These are phyloP conservation scores for Monilinia fructigena DNA, from an alignment of 2,329 filamentous ascomycete species.

Conservation along the genomic window DNA sequence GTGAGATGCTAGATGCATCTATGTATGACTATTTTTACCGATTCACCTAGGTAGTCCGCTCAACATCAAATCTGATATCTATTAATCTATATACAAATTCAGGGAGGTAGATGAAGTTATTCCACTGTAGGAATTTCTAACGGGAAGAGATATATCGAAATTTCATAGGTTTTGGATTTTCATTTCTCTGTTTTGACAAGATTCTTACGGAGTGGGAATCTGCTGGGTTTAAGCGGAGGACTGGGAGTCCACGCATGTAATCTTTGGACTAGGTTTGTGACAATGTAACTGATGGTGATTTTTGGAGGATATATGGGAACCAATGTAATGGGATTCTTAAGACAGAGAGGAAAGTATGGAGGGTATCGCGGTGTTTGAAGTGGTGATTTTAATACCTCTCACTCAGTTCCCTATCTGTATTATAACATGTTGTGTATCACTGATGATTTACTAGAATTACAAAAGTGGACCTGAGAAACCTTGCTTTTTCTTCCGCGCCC, in stretches of 20 bases:
- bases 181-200: not conserved
- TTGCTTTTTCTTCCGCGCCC: no score
- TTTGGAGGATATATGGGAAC: no score
- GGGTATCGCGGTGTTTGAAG: no score
- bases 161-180: not conserved
- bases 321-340: no score
- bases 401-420: no score
- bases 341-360: no score
- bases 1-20: not conserved
- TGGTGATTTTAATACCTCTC: no score
- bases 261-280: not conserved
- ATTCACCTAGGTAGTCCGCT: not conserved
- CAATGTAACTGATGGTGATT: no score
- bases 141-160: not conserved
- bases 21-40: not conserved
- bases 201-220: not conserved
- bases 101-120: not conserved
- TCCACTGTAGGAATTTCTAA: not conserved
- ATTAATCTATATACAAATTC: not conserved
- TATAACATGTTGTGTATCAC: no score
- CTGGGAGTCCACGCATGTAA: constrained; percentile 5
- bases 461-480: no score
- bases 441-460: no score
- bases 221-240: not conserved
- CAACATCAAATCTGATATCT: not conserved